A percentile compares a stretch with the other conserved stretches of the same genome.
phyloP scores from a whole-genome alignment of 805 yeast species.

The Barnettozyma siamensis region DNA sequence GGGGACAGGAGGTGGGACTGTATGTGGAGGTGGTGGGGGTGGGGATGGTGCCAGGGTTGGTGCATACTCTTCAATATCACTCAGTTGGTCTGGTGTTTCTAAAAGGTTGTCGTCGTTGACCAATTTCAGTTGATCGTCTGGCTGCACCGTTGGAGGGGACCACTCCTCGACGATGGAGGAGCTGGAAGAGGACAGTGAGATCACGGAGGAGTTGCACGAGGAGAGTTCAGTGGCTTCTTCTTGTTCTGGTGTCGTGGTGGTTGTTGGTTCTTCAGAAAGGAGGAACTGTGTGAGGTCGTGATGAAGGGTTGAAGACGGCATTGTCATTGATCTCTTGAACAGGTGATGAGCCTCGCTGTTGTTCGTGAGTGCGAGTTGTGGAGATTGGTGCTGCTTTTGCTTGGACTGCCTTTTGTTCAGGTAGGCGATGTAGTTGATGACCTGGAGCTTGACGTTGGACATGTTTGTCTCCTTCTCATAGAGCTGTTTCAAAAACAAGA shows the following conservation, averaged over 20 bases:
- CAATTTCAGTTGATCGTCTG: slow-evolving; percentile 33
- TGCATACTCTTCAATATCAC: slow-evolving; percentile 5
- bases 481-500: slow-evolving; percentile 29
- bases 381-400: too few relatives aligned
- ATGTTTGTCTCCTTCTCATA: slow-evolving; percentile 33
- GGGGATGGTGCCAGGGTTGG: too few relatives aligned
- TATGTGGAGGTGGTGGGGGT: slow-evolving; percentile 15
- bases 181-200: slow-evolving; percentile 3
- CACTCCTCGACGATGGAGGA: slow-evolving; percentile 24
- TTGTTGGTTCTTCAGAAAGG: slow-evolving; percentile 1
- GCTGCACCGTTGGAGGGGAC: slow-evolving; percentile 35
- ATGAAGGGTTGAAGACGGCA: slow-evolving; percentile 19
- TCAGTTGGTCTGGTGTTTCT: slow-evolving; percentile 6
- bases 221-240: not conserved
- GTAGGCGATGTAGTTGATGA: slow-evolving; percentile 28
- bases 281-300: slow-evolving; percentile 13
- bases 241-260: not conserved
- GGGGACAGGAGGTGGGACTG: too few relatives aligned
- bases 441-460: slow-evolving; percentile 34
- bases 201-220: slow-evolving; percentile 5
- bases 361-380: too few relatives aligned
- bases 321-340: slow-evolving; percentile 30
- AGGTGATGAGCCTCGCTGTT: not conserved
- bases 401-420: slow-evolving; percentile 18
- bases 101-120: slow-evolving; percentile 23